Base-by-base conservation (phyloP, 1,139 yeast species). In the Kodamaea sp. region DNA sequence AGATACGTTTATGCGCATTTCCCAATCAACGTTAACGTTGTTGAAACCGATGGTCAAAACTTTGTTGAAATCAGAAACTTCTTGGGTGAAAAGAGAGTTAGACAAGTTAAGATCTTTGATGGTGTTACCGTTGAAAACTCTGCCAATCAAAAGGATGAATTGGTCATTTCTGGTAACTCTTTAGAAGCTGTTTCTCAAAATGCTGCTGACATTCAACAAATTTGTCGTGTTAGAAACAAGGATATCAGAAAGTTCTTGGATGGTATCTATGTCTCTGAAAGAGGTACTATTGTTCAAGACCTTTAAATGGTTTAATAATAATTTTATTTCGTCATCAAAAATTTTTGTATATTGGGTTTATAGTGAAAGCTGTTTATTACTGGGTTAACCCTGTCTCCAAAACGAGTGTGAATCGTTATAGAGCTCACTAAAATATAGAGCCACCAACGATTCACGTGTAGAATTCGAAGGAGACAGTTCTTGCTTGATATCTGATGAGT, bases 211-310 rank as follows among this genome's bases (percentile, higher is more conserved):
- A 80, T 92, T 62, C 97, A 92, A 78, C 98, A 94, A 79, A 81
- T 81, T 75, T 90, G 97, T 80, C 84, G 95, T 73, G 98, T 90
- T 67, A 87, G 97, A 83, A 92, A 92, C 95, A 94, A 94, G 90
- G 99, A 94, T 92, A 92, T 94, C 90, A 89, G 98, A 79, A 92
- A 92, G 84, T 92, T 84, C 79, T 85, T 92, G 82, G 98, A 92
- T 76, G 98, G 98, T 89, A 90, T 92, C 79, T 92, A 92, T 75
- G 98, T 92, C 63, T 90, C 97, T 56, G 95, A 87, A 78, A 86
- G 87, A 76, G 96, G 96, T 66, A 78, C 79, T 68, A 79, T 92
- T 68, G 86, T 67, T 47, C 80, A 78, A 66, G 88, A 81, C 44
- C 66, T 67, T 51, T 78, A 76, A 70, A 45, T 62, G 26, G 24